Evolutionary conservation across 345 rosid genomes (phyloP), one percentile per base, ranked within the genome.

Genomic region (Salix exigua): DNA sequence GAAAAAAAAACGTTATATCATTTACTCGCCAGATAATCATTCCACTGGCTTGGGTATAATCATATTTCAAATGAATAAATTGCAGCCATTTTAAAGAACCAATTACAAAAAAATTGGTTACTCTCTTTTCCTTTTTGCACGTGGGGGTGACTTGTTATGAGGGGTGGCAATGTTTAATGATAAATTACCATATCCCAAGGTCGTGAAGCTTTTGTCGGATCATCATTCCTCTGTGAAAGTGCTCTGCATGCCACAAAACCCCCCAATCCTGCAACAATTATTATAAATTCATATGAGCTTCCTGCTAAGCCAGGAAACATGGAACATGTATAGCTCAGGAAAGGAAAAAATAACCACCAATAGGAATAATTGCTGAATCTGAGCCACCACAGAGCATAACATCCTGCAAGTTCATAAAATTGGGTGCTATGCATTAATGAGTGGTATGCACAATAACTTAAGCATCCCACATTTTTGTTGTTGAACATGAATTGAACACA

Each of bases 381-480:
- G 99, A 92, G 78, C 97, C 97, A 76, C 99, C 99, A 84, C 94
- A 93, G 76, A 95, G 97, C 99, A 95, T 95, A 77, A 95, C 55
- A 87, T 95, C 90, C 97, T 94, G 87, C 78, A 82, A 79, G 40
- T 58, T 81, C 68, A 76, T 37, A 35, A 67, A 31, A 70, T 12
- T 75, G 51, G 2, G 16, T 51, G 83, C 19, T 9, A 50, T 13
- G 33, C 16, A 17, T 6, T 33, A 17, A 38, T 21, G 2, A 65
- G 25, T 66, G 19, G 30, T 19, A 30, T 30, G 12, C 6, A 25
- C 26, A 64, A 75, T 53, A 66, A 16, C 40, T 35, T 18, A 76
- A 16, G 30, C 66, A 51, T 44, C 60, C 48, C 42, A 53, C 23
- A 69, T 26, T 48, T 19, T 68, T 38, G 42, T 66, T 44, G 38